Evolutionary conservation across 495 filamentous ascomycete species (phyloP).

Genomic region (Ramalina intermedia): DNA sequence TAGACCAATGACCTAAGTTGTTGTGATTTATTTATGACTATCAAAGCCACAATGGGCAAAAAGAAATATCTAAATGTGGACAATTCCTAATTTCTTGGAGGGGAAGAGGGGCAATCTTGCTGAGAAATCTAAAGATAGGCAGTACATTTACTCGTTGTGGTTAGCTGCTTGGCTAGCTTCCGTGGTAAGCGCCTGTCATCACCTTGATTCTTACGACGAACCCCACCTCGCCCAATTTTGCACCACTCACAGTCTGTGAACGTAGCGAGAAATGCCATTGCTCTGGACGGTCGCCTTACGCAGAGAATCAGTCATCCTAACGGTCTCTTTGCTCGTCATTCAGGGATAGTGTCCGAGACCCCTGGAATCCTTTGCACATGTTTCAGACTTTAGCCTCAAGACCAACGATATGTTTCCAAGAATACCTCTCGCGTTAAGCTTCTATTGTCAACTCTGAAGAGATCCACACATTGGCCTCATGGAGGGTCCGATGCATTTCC

Average conservation of each 20-base stretch:
- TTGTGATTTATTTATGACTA: conserved; percentile 2
- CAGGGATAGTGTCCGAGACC: no score
- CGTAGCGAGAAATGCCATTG: no score
- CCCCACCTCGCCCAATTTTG: neutral
- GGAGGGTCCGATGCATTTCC: neutral
- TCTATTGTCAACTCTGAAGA: neutral
- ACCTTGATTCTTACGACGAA: neutral
- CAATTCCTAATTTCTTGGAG: neutral
- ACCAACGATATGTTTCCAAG: conserved; percentile 5
- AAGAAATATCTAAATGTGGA: neutral
- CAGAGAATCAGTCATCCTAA: no score
- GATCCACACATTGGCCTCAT: conserved; percentile 1
- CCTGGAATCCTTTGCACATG: neutral
- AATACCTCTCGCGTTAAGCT: conserved; percentile 4
- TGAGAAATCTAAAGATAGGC: no score
- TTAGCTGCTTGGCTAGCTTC: no score
- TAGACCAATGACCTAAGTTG: neutral
- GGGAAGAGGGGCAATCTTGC: no score
- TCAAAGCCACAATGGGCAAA: neutral
- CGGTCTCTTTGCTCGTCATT: no score
- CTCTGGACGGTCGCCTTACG: no score
- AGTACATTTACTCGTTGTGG: no score
- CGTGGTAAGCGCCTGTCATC: neutral
- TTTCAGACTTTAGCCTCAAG: conserved; percentile 4
- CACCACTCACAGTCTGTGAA: neutral